Percentiles rank a stretch among this genome's conserved stretches.
phyloP scores from a whole-genome alignment of 1,284 basidiomycete genomes.

The Tausonia pullulans region DNA sequence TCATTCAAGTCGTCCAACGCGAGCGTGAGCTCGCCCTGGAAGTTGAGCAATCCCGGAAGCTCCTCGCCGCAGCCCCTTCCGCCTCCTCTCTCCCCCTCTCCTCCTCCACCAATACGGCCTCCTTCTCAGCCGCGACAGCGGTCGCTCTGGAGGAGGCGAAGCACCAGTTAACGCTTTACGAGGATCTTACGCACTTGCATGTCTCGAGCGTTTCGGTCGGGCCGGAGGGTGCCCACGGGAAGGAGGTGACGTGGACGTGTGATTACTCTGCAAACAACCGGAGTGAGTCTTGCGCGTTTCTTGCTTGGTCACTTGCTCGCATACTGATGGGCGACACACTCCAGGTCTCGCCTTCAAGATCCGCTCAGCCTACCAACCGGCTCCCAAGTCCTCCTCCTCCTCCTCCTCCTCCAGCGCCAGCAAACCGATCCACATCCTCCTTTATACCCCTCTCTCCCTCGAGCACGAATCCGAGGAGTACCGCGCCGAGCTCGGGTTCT shows the following conservation, averaged over 20 bases:
- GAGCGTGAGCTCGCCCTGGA: conserved; percentile 4
- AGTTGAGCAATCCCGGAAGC: conserved; percentile 6
- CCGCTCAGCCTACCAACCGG: background rate
- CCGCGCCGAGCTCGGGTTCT: background rate
- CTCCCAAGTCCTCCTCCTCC: background rate
- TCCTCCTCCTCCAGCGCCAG: background rate
- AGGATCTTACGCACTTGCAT: conserved; percentile 6
- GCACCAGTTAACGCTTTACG: conserved; percentile 1
- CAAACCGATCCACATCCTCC: background rate
- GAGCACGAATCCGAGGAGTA: background rate
- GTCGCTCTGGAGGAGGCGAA: background rate
- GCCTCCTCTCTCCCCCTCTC: background rate
- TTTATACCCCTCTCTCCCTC: conserved; percentile 3
- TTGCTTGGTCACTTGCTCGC: background rate
- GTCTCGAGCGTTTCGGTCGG: background rate
- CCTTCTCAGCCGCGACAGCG: background rate
- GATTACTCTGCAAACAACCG: background rate
- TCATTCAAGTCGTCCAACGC: conserved; percentile 1
- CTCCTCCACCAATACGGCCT: background rate
- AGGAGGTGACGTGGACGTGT: conserved; percentile 1
- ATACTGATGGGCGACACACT: background rate
- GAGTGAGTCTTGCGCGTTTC: background rate
- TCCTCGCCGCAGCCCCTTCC: background rate
- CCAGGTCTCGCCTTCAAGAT: conserved; percentile 11
- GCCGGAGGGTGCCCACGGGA: background rate